phyloP scores from a whole-genome alignment of 345 rosid genomes.

The Brassica nigra region DNA sequence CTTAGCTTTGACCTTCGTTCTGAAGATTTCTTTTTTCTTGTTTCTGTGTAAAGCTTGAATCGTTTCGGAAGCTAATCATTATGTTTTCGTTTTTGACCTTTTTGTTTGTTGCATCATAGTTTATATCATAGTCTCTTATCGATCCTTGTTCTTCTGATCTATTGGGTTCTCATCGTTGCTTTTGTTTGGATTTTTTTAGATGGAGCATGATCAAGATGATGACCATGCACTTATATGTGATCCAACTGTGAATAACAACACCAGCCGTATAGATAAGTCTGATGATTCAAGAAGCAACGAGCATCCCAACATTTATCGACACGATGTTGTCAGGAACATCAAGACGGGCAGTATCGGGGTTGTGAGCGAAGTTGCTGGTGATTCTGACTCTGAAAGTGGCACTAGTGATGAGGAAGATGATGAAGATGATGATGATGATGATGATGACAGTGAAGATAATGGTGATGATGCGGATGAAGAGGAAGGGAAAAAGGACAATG shows the following conservation, averaged over 20 bases:
- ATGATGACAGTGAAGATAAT: slow-evolving; percentile 36
- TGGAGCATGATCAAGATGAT: slow-evolving; percentile 53
- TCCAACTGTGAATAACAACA: slow-evolving; percentile 34
- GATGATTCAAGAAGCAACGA: slow-evolving; percentile 40
- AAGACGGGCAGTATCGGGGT: slow-evolving; percentile 63
- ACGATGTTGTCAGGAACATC: slow-evolving; percentile 77
- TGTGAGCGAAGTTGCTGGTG: slow-evolving; percentile 91
- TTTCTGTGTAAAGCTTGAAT: neutral
- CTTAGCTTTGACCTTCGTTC: neutral
- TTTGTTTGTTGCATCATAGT: neutral
- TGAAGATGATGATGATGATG: slow-evolving; percentile 45
- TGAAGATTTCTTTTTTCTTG: neutral
- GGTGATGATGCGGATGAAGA: slow-evolving; percentile 38
- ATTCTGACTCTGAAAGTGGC: slow-evolving; percentile 83
- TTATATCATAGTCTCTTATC: neutral
- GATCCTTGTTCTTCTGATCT: neutral
- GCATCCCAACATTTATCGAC: slow-evolving; percentile 61
- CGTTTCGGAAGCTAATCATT: neutral
- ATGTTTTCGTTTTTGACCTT: slow-evolving; percentile 19
- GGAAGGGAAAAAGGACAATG: slow-evolving; percentile 29
- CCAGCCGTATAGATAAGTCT: neutral
- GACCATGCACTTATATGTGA: slow-evolving; percentile 12
- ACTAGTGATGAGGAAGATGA: slow-evolving; percentile 63
- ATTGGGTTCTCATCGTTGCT: slow-evolving; percentile 1
- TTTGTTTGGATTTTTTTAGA: slow-evolving; percentile 43